A percentile compares a stretch with the other conserved stretches of the same genome.
Conservation (phyloP, 768 basidiomycete genomes). For the Cyclocybe aegerita region DNA sequence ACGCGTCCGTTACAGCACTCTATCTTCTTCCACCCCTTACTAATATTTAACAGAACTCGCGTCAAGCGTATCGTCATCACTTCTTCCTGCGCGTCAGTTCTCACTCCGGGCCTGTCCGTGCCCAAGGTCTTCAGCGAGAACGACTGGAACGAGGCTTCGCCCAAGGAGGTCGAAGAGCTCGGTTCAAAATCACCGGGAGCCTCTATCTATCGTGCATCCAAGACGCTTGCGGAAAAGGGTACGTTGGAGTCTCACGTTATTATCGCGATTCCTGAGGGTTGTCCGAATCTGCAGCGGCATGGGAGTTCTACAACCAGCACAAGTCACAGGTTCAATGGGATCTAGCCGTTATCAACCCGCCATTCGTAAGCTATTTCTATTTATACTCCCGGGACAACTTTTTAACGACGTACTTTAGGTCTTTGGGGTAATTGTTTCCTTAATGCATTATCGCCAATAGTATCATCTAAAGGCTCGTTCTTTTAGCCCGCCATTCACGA, state of each 20-base stretch:
- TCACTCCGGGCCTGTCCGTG: conserved; percentile 23
- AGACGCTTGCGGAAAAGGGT: conserved; percentile 66
- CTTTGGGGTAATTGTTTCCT: conserved; percentile 24
- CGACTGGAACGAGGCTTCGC: conserved; percentile 61
- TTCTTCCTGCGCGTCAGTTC: conserved; percentile 55
- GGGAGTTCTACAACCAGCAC: conserved; percentile 42
- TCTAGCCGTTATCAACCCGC: conserved; percentile 52
- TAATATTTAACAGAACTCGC: conserved; percentile 25
- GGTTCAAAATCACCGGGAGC: conserved; percentile 40
- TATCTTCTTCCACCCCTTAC: not conserved
- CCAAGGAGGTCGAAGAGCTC: conserved; percentile 44
- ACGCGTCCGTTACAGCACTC: conserved; percentile 33
- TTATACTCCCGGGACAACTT: not conserved
- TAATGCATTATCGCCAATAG: not conserved
- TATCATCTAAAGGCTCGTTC: not conserved
- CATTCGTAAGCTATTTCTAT: conserved; percentile 36
- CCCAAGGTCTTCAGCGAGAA: conserved; percentile 38
- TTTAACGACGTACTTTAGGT: conserved; percentile 18
- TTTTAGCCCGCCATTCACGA: conserved; percentile 45
- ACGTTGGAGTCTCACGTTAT: not conserved
- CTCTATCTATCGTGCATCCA: conserved; percentile 60
- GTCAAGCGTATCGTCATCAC: conserved; percentile 73
- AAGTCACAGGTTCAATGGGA: conserved; percentile 48
- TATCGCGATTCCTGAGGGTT: not conserved
- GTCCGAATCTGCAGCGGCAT: conserved; percentile 32